Base-by-base conservation (phyloP, 768 basidiomycete species). In the Tephrocybe sp. region DNA sequence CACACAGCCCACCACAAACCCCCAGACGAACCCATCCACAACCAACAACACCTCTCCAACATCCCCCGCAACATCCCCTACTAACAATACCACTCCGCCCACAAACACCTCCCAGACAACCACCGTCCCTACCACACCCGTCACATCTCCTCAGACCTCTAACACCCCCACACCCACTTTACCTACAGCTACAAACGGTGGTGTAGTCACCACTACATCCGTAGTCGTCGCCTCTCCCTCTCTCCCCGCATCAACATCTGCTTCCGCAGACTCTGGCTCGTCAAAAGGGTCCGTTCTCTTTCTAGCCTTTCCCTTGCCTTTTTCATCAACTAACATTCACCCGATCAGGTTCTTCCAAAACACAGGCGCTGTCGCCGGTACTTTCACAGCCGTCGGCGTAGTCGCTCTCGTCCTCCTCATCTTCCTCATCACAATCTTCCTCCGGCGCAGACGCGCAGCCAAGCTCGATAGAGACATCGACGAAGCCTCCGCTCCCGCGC, bases 391-490 rank as follows among this genome's bases (percentile, higher is more conserved):
- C 39, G 85, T 83, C 13, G 87, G 87, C n/a, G 57, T 90, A 27
- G 61, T 86, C 43, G 79, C 60, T 16, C 54, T 80, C 40, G 79
- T 69, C 8, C 46, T 86, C 57, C 12, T 78, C 59, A 61, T 89
- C 52, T 70, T 69, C 6, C 53, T 80, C 23, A 52, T 78, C 39
- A 75, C 78, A 30, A 80, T 75, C 49, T 65, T 66, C 52, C 52
- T 87, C 55, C 83, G 86, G 8, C 79, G 87, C 0, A 82, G 83
- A 6, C 80, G 84, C 1, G 82, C 80, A 3, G 64, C 72, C 52
- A 72, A 76, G 36, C 84, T 88, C 57, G 88, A 91, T 61, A 73
- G 74, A n/a, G 88, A 90, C 45, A 80, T 88, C 33, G 82, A 79
- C 12, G 82, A 82, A 42, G 88, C 77, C 0, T 66, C 75, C 1